Evolutionary conservation across 2,329 filamentous ascomycete species (phyloP), one percentile per base, ranked within the genome.

Genomic region (Cladorrhinum sp.): DNA sequence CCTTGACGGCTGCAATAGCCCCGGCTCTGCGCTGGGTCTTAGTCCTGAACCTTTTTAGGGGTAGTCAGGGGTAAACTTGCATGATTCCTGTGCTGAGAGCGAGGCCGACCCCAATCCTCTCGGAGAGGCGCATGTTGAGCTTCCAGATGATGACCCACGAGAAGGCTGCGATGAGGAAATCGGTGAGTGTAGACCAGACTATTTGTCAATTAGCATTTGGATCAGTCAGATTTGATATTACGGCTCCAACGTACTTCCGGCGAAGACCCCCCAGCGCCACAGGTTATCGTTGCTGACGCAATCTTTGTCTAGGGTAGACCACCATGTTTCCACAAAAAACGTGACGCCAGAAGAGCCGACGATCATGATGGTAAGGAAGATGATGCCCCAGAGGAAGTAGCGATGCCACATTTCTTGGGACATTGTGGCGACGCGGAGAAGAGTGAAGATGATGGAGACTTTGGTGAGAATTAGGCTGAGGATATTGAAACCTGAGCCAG

Each of bases 121-220:
- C 56, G 0, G 18, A 8, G 1, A 8, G 42, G 16, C 12, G 23
- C 39, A 52, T 57, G 0, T 59, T 21, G 2, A 59, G 48, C 1
- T 55, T 21, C 56, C 48, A 55, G 3, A 63, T 30, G 2, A 59
- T 55, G 42, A 52, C 12, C 62, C 59, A 63, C 0, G 59, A 59
- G 10, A 63, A 21, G 4, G 30, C 23, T 3, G 59, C 56, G 3
- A 61, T 52, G 9, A 18, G n/a, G 10, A 63, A 59, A 28, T 61
- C 62, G 1, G 59, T 57, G 1, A 48, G 1, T 1, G 30, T 39
- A 1, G 59, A 59, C 62, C 62, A 63, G 14, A 28, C 62, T 63
- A 16, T 18, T 18, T 18, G 7, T 18, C 14, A 2, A 3, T 46
- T 46, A 21, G 42, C 10, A 18, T 16, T 33, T 21, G n/a, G 10